Conservation (phyloP, 768 basidiomycete species). For the Rhodotorula paludigena region DNA sequence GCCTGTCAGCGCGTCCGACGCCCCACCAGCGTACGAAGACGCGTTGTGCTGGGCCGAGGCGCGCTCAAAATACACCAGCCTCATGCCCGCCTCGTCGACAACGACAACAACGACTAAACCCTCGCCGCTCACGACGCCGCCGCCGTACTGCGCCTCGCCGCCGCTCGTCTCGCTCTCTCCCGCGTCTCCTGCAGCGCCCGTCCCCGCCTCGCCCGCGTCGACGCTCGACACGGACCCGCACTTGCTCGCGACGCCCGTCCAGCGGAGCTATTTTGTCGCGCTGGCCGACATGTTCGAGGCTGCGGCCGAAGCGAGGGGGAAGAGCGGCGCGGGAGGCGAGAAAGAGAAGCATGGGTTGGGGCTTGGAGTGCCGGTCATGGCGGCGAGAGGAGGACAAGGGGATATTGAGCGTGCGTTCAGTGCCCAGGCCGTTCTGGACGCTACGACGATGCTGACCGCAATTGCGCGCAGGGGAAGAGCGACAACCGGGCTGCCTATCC, state of each 20-base stretch:
- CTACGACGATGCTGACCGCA: no score
- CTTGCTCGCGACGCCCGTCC: constrained; percentile 18
- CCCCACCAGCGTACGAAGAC: background rate
- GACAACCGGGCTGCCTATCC: background rate
- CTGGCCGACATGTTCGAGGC: constrained; percentile 13
- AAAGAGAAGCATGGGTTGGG: background rate
- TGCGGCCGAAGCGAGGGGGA: background rate
- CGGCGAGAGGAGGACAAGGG: no score
- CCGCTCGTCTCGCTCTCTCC: background rate
- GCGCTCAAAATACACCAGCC: background rate
- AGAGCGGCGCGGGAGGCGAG: background rate
- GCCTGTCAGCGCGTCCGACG: no score
- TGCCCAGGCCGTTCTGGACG: no score
- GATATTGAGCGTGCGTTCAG: no score
- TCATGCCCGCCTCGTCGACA: no score
- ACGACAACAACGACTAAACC: no score
- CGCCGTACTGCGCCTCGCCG: background rate
- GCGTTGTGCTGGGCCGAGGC: background rate
- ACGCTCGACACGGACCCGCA: no score
- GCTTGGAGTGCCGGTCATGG: background rate
- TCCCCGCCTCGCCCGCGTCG: background rate
- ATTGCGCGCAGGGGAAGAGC: background rate
- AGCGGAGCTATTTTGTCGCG: constrained; percentile 18
- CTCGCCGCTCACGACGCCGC: background rate
- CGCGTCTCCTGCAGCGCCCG: background rate